phyloP scores from a whole-genome alignment of 2,329 filamentous ascomycete species.

The Alternaria ventricosa region DNA sequence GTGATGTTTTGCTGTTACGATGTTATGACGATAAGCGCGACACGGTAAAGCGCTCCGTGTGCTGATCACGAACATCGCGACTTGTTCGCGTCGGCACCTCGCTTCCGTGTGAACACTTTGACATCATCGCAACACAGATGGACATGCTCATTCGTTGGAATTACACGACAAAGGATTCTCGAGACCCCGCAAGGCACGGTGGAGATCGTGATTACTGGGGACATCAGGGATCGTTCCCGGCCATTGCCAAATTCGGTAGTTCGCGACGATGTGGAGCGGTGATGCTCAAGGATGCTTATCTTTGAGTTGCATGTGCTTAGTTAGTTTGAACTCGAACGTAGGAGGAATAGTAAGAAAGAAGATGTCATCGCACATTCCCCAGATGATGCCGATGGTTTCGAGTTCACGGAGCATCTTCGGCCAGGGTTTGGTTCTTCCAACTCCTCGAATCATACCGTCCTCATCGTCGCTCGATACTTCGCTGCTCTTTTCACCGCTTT shows the following conservation, averaged over 20 bases:
- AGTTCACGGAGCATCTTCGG: too few relatives aligned
- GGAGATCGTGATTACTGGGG: not conserved
- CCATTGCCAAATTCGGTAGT: not conserved
- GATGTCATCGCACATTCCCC: too few relatives aligned
- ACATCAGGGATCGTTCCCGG: not conserved
- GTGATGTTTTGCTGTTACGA: not conserved
- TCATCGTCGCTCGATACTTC: not conserved
- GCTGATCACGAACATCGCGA: not conserved
- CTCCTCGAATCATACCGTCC: too few relatives aligned
- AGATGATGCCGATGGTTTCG: too few relatives aligned
- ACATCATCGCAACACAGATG: not conserved
- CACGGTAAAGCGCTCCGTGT: not conserved
- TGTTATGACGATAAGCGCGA: not conserved
- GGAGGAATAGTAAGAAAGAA: too few relatives aligned
- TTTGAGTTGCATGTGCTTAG: accelerated
- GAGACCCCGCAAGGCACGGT: accelerated
- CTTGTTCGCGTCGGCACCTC: not conserved
- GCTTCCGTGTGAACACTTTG: not conserved
- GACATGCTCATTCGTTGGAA: not conserved
- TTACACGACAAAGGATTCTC: not conserved
- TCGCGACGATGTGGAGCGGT: not conserved
- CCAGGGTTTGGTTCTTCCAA: too few relatives aligned
- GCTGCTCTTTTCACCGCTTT: not conserved
- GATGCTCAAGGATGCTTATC: not conserved
- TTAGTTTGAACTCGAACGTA: too few relatives aligned